Base-by-base conservation (phyloP, 202 grass and related monocot species). In the Carex arenaria region DNA sequence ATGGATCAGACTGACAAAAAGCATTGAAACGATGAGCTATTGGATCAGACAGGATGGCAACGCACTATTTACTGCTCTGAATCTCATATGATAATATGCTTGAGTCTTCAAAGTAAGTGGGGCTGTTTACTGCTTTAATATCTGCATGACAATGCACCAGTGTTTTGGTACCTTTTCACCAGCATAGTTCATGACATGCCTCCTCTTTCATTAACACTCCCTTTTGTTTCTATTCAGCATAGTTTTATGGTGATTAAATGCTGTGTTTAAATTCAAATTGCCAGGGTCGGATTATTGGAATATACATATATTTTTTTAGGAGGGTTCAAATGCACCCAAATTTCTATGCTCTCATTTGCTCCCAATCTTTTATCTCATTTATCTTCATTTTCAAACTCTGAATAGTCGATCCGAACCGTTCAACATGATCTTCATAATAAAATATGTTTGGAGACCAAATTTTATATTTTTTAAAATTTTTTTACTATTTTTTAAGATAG, bases 221-320 rank as follows among this genome's bases (percentile, higher is more conserved):
- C 17, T 60, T 36, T 38, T 31, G 15, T 78, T 76, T 76, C 49
- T 76, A 17, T 26, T 55, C 12, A 54, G 47, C 14, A 26, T 5
- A 30, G 13, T 51, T 73, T 0, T 72, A 47, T 72, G 38, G 20
- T 32, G 23, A 34, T 56, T 7, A 3, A 36, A 4, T 28, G 2
- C 53, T 77, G 7, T 78, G 52, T 38, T 59, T 5, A 78, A 78
- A 78, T 78, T 78, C 74, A 60, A 59, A 78, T 78, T 78, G 28
- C 15, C 53, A 6, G 9, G 15, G 14, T 75, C 5, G 12, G 49
- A 70, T 56, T 61, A 40, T 40, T 34, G 32, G 32, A 34, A 34
- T 34, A 26, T 26, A 26, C 26, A 26, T 26, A 26, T 26, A 26
- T 26, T 26, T 26, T 26, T 26, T 26, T 26, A 26, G 26, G 26